A percentile compares a stretch with the other conserved stretches of the same genome.
These are phyloP conservation scores for Corylus heterophylla DNA, from an alignment of 306 rosid species.

Conservation along the genomic window DNA sequence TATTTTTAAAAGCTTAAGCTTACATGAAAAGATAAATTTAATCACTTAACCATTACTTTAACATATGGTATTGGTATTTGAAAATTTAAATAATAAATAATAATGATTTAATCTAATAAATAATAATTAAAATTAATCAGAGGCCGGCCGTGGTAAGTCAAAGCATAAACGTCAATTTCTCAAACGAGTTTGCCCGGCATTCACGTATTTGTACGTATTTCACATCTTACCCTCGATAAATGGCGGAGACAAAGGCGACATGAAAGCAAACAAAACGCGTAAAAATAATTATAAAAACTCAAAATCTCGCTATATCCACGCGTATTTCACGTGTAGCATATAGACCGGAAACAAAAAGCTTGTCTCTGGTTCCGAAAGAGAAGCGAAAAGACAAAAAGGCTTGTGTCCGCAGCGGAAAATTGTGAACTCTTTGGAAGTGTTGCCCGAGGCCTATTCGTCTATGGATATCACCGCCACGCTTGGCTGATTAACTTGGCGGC, in stretches of 20 bases:
- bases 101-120: too few species aligned
- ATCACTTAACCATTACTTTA: too few species aligned
- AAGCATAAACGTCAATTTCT: too few species aligned
- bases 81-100: too few species aligned
- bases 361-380: background rate
- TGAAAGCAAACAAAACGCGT: background rate
- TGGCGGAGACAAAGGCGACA: conserved; percentile 22
- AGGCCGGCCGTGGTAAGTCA: too few species aligned
- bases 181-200: too few species aligned
- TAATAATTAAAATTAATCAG: too few species aligned
- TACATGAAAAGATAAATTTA: too few species aligned
- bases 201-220: background rate
- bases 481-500: background rate
- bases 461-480: background rate
- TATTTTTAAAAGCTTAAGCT: too few species aligned
- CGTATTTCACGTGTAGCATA: background rate
- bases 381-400: background rate
- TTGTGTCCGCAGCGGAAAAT: background rate
- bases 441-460: background rate
- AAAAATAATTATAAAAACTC: background rate
- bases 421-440: background rate
- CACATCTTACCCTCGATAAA: background rate
- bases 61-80: too few species aligned
- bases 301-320: background rate
- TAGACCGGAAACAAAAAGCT: background rate